A percentile compares a stretch with the other conserved stretches of the same genome.
Conservation (phyloP, 2,329 filamentous ascomycete genomes). For the Didymella arachidicola region DNA sequence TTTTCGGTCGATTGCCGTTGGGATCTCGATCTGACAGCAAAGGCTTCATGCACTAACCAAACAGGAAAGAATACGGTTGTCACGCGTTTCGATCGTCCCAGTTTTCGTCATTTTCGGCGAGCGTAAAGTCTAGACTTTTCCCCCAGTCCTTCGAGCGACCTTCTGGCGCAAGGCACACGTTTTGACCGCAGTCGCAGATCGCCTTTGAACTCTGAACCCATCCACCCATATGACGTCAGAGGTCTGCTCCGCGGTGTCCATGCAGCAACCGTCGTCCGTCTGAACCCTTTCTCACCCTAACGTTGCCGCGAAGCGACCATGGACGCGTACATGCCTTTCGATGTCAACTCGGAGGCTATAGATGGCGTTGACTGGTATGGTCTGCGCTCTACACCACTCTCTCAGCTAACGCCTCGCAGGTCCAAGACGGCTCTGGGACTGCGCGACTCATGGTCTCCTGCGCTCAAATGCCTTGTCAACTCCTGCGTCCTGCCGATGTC, state of each 20-base stretch:
- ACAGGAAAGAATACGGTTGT: conserved; percentile 7
- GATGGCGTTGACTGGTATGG: conserved; percentile 17
- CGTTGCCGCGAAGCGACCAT: conserved; percentile 14
- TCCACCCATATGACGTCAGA: conserved; percentile 19
- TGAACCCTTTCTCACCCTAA: conserved; percentile 1
- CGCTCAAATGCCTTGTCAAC: conserved; percentile 43
- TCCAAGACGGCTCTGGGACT: conserved; percentile 43
- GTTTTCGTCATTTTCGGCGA: conserved; percentile 12
- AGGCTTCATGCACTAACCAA: conserved; percentile 17
- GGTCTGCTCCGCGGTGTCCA: neutral
- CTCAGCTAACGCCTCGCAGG: conserved; percentile 28
- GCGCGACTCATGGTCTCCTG: conserved; percentile 46
- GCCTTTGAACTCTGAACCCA: conserved; percentile 9
- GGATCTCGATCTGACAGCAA: conserved; percentile 20
- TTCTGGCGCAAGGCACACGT: conserved; percentile 13
- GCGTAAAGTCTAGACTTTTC: conserved; percentile 12
- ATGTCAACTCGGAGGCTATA: conserved; percentile 20
- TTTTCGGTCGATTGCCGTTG: conserved; percentile 5
- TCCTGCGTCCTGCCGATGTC: conserved; percentile 52
- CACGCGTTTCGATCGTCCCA: conserved; percentile 16
- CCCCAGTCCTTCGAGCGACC: neutral
- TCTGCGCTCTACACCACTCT: neutral
- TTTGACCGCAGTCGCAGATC: conserved; percentile 6
- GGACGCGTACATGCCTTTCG: conserved; percentile 17
- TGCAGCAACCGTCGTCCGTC: neutral